Base-by-base conservation (phyloP, 176 grass and related monocot genomes). In the Hyparrhenia diplandra region DNA sequence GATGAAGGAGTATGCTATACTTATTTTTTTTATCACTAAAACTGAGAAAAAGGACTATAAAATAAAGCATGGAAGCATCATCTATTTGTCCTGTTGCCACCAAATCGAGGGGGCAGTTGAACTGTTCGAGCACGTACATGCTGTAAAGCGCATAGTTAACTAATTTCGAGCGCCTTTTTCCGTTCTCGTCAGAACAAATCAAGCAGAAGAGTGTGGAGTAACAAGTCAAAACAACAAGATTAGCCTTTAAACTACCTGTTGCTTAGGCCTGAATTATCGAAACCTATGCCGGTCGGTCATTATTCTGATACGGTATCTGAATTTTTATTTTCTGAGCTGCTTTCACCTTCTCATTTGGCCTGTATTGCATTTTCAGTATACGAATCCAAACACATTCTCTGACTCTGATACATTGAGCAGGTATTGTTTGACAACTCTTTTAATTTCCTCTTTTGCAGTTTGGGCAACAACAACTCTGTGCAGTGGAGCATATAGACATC, bases 61-160 rank as follows among this genome's bases (percentile, higher is more conserved):
- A 86, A 35, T 67, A 40, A 73, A 58, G n/a, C 28, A 77, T 76
- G 64, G 43, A 82, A 85, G 72, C 67, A 37, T 78, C 66, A 82
- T 30, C 31, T 72, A 77, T 23, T 78, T 82, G 87, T 89, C 78
- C 58, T 59, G 62, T 69, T 67, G 79, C 83, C 51, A 90, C 74
- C 83, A 90, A 90, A 86, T 86, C 74, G 31, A 25, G 88, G 79
- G 73, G 40, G 83, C 58, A 36, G 88, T 90, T 90, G 83, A 90
- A 82, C 79, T 86, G 83, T 83, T 85, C 49, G 66, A 67, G 79
- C 47, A 67, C 28, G 72, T 39, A 85, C n/a, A 8, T 23, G 30
- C 78, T 85, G 83, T 82, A 77, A 89, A 85, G 87, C 46, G 29
- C 83, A 67, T 70, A 82, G 13, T 77, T 77, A 81, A 82, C 77